phyloP scores from a whole-genome alignment of 257 asterid genomes.

The Fraxinus pennsylvanica region DNA sequence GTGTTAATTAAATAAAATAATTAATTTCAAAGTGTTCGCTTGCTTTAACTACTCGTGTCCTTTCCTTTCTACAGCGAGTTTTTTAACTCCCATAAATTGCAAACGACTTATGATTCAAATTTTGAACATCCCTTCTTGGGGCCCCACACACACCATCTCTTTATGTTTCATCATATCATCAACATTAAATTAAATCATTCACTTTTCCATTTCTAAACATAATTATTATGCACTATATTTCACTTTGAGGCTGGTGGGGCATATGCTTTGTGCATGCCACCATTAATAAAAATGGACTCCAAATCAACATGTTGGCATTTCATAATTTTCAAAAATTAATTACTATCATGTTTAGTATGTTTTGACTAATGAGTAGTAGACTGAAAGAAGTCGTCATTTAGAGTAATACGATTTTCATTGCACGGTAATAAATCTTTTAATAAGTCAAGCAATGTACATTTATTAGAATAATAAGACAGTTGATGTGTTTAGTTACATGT shows the following conservation, averaged over 20 bases:
- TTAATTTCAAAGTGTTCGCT: no score
- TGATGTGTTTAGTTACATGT: not conserved
- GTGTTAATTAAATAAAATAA: no score
- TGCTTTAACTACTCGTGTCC: no score
- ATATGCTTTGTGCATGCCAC: slow-evolving; percentile 4
- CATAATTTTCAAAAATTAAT: not conserved
- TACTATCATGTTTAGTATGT: no score
- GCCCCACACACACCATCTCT: slow-evolving; percentile 15
- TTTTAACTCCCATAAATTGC: slow-evolving; percentile 39
- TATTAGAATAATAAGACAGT: not conserved
- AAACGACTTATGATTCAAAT: slow-evolving; percentile 46
- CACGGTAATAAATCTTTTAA: rapidly evolving
- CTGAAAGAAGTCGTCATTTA: no score
- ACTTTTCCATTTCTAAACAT: slow-evolving; percentile 6
- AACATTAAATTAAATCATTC: slow-evolving; percentile 41
- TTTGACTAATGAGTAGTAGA: no score
- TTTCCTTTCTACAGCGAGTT: no score
- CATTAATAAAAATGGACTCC: slow-evolving; percentile 3
- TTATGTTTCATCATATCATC: slow-evolving; percentile 38
- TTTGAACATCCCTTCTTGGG: slow-evolving; percentile 45
- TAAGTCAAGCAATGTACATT: no score
- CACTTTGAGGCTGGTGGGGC: slow-evolving; percentile 37
- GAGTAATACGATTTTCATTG: not conserved
- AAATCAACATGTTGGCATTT: not conserved
- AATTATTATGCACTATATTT: not conserved